These are phyloP conservation scores for Leucocoprinus leucothites DNA, from an alignment of 768 basidiomycete genomes.

Conservation along the genomic window DNA sequence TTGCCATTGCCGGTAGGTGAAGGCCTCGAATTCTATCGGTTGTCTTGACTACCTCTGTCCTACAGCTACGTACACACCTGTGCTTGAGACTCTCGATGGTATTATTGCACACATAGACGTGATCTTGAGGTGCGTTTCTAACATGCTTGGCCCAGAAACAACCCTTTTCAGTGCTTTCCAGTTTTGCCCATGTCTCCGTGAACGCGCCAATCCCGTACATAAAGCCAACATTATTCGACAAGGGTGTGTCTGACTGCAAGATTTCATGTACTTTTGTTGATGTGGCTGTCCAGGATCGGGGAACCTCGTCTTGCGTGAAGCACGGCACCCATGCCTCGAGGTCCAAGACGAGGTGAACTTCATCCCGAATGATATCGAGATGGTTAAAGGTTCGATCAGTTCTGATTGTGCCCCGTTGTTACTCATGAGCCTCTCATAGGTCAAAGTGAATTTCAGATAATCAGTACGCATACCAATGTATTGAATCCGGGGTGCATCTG, in stretches of 20 bases:
- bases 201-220: constrained; percentile 87
- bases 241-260: constrained; percentile 44
- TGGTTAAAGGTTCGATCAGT: constrained; percentile 70
- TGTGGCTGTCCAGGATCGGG: constrained; percentile 74
- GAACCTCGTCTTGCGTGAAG: constrained; percentile 75
- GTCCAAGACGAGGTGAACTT: constrained; percentile 94
- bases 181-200: constrained; percentile 89
- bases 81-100: constrained; percentile 80
- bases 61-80: constrained; percentile 88
- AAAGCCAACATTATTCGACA: constrained; percentile 77
- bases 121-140: constrained; percentile 67
- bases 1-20: constrained; percentile 80
- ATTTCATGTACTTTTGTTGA: not conserved
- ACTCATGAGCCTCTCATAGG: constrained; percentile 34
- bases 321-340: constrained; percentile 95
- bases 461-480: constrained; percentile 50
- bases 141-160: not conserved
- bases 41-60: not conserved
- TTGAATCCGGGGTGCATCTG: not conserved
- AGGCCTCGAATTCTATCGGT: not conserved
- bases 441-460: constrained; percentile 91
- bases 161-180: constrained; percentile 24
- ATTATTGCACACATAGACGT: constrained; percentile 91
- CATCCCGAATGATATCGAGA: constrained; percentile 93
- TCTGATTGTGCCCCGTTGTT: not conserved